Evolutionary conservation across 1,284 basidiomycete species (phyloP).

Genomic region (Malassezia obtusa): DNA sequence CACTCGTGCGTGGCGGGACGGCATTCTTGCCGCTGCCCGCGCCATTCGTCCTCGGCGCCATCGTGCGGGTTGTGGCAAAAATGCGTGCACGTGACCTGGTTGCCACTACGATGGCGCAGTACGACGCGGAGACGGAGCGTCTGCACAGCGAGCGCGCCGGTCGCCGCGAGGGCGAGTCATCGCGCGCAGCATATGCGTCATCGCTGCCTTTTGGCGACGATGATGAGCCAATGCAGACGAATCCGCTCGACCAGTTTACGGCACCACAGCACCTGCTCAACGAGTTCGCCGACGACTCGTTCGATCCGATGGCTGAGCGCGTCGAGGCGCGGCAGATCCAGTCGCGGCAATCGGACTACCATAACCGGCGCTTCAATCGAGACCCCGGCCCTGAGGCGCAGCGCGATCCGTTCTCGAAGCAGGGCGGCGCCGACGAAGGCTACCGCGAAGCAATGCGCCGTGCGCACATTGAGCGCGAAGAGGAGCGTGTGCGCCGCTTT

Average conservation of each 20-base stretch:
- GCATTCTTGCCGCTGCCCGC: not conserved
- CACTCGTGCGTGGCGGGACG: slow-evolving; percentile 17
- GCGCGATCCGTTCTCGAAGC: slow-evolving; percentile 51
- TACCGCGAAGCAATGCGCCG: slow-evolving; percentile 96
- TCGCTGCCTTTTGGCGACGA: slow-evolving; percentile 29
- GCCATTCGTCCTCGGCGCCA: slow-evolving; percentile 24
- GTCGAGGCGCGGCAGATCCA: slow-evolving; percentile 87
- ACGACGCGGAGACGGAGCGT: slow-evolving; percentile 32
- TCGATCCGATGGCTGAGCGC: slow-evolving; percentile 87
- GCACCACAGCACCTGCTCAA: slow-evolving; percentile 86
- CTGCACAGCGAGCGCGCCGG: too few relatives aligned
- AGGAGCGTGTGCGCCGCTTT: slow-evolving; percentile 68
- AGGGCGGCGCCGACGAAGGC: slow-evolving; percentile 60
- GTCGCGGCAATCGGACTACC: slow-evolving; percentile 87
- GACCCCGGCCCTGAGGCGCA: slow-evolving; percentile 28
- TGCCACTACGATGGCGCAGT: slow-evolving; percentile 20
- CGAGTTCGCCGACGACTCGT: slow-evolving; percentile 81
- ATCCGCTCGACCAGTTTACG: slow-evolving; percentile 53
- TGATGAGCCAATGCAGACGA: slow-evolving; percentile 18
- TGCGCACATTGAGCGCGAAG: slow-evolving; percentile 83
- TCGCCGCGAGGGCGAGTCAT: not conserved
- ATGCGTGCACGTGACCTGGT: slow-evolving; percentile 1
- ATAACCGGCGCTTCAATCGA: slow-evolving; percentile 68
- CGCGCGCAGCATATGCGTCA: slow-evolving; percentile 24
- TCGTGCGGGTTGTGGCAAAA: not conserved